phyloP scores from a whole-genome alignment of 1,139 yeast genomes.

The Debaryomycetaceae sp. region DNA sequence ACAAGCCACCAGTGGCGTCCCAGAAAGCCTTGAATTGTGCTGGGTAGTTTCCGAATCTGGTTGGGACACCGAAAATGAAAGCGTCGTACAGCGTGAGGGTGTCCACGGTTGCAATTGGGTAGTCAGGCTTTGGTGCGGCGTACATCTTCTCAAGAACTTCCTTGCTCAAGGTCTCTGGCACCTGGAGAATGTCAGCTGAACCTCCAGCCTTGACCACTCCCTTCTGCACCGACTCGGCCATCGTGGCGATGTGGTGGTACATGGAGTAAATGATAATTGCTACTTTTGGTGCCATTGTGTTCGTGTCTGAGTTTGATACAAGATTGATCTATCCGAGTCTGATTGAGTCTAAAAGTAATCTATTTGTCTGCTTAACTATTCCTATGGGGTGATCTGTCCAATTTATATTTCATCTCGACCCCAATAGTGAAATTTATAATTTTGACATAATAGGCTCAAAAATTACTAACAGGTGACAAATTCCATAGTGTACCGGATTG shows the following conservation, averaged over 20 bases:
- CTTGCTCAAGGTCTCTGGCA: conserved; percentile 70
- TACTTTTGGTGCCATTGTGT: conserved; percentile 29
- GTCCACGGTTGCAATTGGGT: conserved; percentile 66
- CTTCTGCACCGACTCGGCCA: conserved; percentile 66
- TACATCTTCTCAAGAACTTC: conserved; percentile 60
- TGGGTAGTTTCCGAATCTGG: conserved; percentile 79
- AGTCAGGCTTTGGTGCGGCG: conserved; percentile 62
- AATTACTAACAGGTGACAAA: no score
- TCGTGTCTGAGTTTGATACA: no score
- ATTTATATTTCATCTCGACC: no score
- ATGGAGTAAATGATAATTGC: conserved; percentile 75
- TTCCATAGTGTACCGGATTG: no score
- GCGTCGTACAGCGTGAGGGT: conserved; percentile 66
- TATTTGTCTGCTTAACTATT: neutral
- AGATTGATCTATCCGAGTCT: neutral
- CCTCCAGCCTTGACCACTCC: conserved; percentile 79
- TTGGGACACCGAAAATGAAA: conserved; percentile 77
- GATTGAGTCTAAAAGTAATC: neutral
- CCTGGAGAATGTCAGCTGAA: conserved; percentile 66
- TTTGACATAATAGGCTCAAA: no score
- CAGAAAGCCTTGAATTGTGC: conserved; percentile 81
- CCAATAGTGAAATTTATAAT: no score
- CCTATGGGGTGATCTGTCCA: no score
- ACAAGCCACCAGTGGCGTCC: conserved; percentile 78
- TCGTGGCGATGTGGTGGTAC: conserved; percentile 70